Conservation (phyloP, 306 rosid genomes). For the Glycine soja region DNA sequence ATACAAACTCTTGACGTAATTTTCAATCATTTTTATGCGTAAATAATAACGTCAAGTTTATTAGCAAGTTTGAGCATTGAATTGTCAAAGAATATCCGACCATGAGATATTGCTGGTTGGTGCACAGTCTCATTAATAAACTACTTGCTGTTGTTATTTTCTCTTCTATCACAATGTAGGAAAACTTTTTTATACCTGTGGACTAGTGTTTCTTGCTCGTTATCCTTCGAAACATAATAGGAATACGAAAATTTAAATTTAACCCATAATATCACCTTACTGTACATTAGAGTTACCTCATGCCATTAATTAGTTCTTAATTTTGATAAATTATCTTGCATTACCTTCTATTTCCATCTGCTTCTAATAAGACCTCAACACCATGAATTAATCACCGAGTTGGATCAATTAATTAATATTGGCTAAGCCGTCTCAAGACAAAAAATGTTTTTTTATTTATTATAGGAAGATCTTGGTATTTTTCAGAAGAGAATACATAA, state of each 20-base stretch:
- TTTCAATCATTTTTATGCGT: neutral
- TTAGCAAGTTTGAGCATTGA: slow-evolving; percentile 14
- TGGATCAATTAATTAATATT: too few species aligned
- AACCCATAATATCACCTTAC: neutral
- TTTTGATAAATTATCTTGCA: neutral
- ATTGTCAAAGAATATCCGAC: slow-evolving; percentile 36
- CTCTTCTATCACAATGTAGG: slow-evolving; percentile 40
- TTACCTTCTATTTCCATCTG: neutral
- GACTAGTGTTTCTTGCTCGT: slow-evolving; percentile 21
- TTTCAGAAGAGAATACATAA: neutral
- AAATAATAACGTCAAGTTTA: neutral
- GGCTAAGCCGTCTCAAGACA: too few species aligned
- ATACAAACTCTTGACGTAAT: neutral
- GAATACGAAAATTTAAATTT: neutral
- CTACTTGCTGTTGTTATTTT: slow-evolving; percentile 39
- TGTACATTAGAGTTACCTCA: neutral
- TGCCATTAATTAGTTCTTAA: neutral
- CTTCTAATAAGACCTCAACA: neutral
- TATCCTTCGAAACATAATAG: slow-evolving; percentile 20
- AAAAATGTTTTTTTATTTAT: too few species aligned
- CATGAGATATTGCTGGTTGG: slow-evolving; percentile 53
- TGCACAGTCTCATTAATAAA: slow-evolving; percentile 45
- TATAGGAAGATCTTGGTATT: too few species aligned
- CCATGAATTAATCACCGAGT: neutral
- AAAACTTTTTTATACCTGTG: slow-evolving; percentile 11